These are phyloP conservation scores for Neophaeococcomyces mojaviensis DNA, from an alignment of 2,329 filamentous ascomycete species.

Conservation along the genomic window DNA sequence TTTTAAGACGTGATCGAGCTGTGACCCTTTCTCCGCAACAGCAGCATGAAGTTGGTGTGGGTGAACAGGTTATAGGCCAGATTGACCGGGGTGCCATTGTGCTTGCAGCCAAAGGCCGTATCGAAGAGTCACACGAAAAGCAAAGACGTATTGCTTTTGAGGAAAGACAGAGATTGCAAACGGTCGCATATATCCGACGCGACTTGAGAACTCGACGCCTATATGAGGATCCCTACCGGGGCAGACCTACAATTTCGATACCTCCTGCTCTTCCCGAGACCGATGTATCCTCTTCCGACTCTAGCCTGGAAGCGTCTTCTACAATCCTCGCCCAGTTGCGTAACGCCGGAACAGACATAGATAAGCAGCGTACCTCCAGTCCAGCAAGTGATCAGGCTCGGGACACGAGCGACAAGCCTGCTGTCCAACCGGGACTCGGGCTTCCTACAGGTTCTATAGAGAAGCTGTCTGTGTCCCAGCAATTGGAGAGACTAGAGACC, in stretches of 20 bases:
- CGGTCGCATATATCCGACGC: neutral
- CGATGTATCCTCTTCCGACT: no score
- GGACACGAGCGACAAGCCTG: neutral
- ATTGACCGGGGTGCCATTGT: slow-evolving; percentile 5
- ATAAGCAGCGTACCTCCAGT: no score
- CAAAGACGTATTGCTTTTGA: neutral
- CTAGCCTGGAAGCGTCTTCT: no score
- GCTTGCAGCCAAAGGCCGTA: neutral
- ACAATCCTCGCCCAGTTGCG: no score
- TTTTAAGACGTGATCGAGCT: neutral
- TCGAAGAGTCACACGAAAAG: neutral
- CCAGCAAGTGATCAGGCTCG: neutral
- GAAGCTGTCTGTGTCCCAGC: neutral
- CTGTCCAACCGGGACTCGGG: neutral
- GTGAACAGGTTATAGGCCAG: slow-evolving; percentile 2
- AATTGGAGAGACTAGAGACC: neutral
- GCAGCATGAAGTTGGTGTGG: neutral
- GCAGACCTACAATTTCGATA: no score
- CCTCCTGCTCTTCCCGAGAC: no score
- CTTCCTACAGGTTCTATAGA: neutral
- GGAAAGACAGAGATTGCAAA: neutral
- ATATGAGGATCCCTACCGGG: no score
- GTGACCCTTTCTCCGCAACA: neutral
- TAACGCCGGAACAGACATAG: no score
- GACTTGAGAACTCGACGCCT: no score